Conservation (phyloP, 129 eudicot species). For the Rutidosis leptorrhynchoides region DNA sequence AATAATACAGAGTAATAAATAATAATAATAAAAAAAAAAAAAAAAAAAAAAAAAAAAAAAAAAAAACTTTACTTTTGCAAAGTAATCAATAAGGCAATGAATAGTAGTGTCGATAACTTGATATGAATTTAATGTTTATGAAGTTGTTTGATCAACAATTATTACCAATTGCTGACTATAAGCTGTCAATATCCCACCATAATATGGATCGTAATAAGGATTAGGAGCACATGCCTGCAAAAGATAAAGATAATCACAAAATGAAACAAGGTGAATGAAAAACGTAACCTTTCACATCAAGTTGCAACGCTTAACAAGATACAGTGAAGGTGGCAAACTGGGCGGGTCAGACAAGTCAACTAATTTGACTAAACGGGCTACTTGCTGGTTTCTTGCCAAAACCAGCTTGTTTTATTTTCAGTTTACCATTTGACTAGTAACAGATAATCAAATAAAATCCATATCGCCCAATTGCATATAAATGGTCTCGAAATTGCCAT, state of each 20-base stretch:
- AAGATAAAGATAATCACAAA: neutral
- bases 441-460: neutral
- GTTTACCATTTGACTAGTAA: neutral
- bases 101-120: neutral
- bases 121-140: neutral
- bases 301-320: neutral
- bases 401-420: neutral
- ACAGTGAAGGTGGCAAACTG: neutral
- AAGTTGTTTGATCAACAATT: neutral
- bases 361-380: neutral
- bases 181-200: constrained; percentile 81
- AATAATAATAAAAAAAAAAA: neutral
- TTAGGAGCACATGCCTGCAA: constrained; percentile 74
- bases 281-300: constrained; percentile 11
- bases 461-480: constrained; percentile 8
- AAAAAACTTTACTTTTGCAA: neutral
- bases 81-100: constrained; percentile 5
- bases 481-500: neutral
- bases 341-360: neutral
- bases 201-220: constrained; percentile 60
- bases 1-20: neutral
- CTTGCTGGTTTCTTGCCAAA: neutral
- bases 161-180: constrained; percentile 77
- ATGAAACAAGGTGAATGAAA: neutral
- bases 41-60: too few relatives aligned